These are phyloP conservation scores for Talaromyces trachyspermus DNA, from an alignment of 495 filamentous ascomycete species.

Conservation along the genomic window DNA sequence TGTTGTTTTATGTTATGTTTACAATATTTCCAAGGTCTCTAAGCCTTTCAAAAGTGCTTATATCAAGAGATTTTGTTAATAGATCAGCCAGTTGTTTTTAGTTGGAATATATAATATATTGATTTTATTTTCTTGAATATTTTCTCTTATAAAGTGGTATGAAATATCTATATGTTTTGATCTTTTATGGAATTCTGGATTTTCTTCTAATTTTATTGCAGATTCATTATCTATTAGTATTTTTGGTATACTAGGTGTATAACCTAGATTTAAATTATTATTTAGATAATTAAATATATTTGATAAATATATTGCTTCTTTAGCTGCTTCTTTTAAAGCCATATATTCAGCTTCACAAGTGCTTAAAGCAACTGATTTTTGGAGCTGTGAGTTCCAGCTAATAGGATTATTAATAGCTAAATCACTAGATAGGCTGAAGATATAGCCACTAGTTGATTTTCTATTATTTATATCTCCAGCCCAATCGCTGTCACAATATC, in stretches of 20 bases:
- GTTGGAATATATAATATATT: neutral
- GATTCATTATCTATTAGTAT: neutral
- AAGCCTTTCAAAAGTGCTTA: neutral
- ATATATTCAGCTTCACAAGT: conserved; percentile 12
- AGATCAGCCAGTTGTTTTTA: neutral
- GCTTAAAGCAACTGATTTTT: conserved; percentile 9
- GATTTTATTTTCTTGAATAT: conserved; percentile 1
- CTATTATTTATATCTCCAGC: neutral
- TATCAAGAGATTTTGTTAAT: neutral
- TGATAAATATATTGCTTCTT: conserved; percentile 14
- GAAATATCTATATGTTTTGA: neutral
- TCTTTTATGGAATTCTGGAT: neutral
- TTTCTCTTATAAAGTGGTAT: conserved; percentile 1
- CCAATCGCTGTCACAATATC: neutral
- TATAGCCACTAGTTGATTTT: neutral
- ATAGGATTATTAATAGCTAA: neutral
- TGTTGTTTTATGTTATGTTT: too few relatives aligned
- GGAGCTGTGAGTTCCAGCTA: neutral
- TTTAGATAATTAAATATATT: conserved; percentile 13
- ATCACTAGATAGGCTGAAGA: neutral
- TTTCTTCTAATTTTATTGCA: neutral
- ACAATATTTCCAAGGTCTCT: neutral
- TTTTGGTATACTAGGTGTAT: neutral
- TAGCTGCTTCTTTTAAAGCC: conserved; percentile 13
- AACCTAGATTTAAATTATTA: neutral